These are phyloP conservation scores for Sarocladium oryzae DNA, from an alignment of 2,329 filamentous ascomycete genomes.

Conservation along the genomic window DNA sequence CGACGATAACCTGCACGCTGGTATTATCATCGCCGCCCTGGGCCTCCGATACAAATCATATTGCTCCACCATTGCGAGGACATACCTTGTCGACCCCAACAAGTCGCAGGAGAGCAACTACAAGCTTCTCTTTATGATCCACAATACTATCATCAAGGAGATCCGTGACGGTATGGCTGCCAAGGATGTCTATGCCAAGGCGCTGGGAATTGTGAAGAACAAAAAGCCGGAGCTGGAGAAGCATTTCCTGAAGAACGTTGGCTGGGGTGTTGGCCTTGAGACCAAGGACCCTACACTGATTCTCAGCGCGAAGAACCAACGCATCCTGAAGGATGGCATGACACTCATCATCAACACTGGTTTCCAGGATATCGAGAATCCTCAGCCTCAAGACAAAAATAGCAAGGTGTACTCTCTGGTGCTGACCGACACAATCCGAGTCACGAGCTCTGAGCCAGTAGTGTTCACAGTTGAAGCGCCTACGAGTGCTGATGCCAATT, in stretches of 20 bases:
- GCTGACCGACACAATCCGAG: constrained; percentile 88
- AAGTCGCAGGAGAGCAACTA: constrained; percentile 94
- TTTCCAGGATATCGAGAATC: constrained; percentile 83
- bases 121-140: constrained; percentile 76
- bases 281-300: constrained; percentile 76
- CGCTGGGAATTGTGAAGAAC: constrained; percentile 68
- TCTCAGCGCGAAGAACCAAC: constrained; percentile 78
- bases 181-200: constrained; percentile 90
- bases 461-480: constrained; percentile 93
- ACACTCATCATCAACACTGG: constrained; percentile 87
- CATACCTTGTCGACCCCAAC: constrained; percentile 94
- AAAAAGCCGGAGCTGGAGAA: constrained; percentile 96
- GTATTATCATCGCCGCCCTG: constrained; percentile 87
- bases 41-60: constrained; percentile 95
- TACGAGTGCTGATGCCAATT: constrained; percentile 85
- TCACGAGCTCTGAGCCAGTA: constrained; percentile 69
- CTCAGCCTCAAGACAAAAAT: constrained; percentile 80
- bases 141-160: constrained; percentile 85
- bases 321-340: constrained; percentile 91
- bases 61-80: constrained; percentile 84
- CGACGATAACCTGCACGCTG: constrained; percentile 76
- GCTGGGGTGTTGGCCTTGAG: constrained; percentile 89
- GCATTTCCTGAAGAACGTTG: constrained; percentile 88
- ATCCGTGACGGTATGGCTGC: constrained; percentile 78
- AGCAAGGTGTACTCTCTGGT: constrained; percentile 84